These are phyloP conservation scores for Talaromyces wortmannii DNA, from an alignment of 495 filamentous ascomycete species.

Conservation along the genomic window DNA sequence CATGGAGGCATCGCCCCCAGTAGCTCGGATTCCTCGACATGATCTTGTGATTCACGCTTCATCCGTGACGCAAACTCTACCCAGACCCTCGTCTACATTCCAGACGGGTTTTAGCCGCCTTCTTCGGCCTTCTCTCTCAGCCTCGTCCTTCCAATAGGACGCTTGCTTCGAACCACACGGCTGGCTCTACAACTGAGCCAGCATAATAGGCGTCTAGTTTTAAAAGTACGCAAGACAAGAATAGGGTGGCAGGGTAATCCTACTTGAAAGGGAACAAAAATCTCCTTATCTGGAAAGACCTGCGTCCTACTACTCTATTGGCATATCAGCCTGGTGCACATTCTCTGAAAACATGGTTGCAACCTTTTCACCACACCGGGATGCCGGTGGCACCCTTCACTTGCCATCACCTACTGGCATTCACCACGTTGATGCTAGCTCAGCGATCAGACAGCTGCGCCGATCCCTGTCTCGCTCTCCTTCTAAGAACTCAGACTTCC, in stretches of 20 bases:
- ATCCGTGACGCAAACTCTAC: background rate
- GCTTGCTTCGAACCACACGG: background rate
- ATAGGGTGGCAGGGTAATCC: background rate
- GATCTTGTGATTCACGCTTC: background rate
- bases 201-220: background rate
- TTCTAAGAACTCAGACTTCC: slow-evolving; percentile 66
- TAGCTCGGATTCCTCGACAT: background rate
- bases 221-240: background rate
- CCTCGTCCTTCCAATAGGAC: background rate
- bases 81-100: background rate
- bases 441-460: slow-evolving; percentile 68
- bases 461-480: slow-evolving; percentile 83
- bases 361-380: slow-evolving; percentile 47
- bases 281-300: background rate
- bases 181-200: background rate
- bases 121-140: background rate
- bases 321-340: background rate
- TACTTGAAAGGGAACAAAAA: background rate
- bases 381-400: slow-evolving; percentile 73
- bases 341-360: slow-evolving; percentile 33
- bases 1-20: background rate
- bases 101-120: background rate
- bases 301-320: background rate
- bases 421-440: slow-evolving; percentile 70
- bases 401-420: slow-evolving; percentile 76